These are phyloP conservation scores for Pseudomassariella vexata DNA, from an alignment of 2,329 filamentous ascomycete species.

Conservation along the genomic window DNA sequence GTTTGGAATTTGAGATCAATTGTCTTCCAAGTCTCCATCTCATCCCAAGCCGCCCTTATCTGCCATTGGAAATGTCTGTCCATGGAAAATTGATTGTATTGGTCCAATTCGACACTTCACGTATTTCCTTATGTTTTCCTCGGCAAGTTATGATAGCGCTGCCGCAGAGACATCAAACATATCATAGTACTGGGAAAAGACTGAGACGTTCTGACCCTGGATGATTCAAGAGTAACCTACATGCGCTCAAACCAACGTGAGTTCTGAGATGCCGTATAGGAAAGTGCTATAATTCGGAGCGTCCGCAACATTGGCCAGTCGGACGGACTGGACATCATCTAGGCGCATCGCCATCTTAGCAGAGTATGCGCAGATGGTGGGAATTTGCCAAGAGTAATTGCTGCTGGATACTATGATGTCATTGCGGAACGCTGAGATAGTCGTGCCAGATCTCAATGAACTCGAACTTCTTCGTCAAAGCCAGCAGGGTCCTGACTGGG, in stretches of 20 bases:
- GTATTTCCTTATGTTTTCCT: background rate
- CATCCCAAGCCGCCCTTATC: background rate
- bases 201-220: background rate
- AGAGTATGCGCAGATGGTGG: background rate
- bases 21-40: background rate
- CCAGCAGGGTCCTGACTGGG: background rate
- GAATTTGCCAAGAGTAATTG: background rate
- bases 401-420: background rate
- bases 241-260: conserved; percentile 1
- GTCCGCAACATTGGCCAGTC: background rate
- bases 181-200: background rate
- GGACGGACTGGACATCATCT: background rate
- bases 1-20: background rate
- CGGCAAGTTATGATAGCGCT: background rate
- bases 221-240: conserved; percentile 1
- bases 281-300: background rate
- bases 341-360: background rate
- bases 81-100: background rate
- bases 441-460: background rate
- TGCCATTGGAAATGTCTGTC: background rate
- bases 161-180: background rate
- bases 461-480: background rate
- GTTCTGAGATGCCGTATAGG: background rate
- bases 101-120: background rate
- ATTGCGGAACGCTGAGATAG: background rate